Conservation (phyloP, 73 alveolate species). For the Paramecium tetraurelia region DNA sequence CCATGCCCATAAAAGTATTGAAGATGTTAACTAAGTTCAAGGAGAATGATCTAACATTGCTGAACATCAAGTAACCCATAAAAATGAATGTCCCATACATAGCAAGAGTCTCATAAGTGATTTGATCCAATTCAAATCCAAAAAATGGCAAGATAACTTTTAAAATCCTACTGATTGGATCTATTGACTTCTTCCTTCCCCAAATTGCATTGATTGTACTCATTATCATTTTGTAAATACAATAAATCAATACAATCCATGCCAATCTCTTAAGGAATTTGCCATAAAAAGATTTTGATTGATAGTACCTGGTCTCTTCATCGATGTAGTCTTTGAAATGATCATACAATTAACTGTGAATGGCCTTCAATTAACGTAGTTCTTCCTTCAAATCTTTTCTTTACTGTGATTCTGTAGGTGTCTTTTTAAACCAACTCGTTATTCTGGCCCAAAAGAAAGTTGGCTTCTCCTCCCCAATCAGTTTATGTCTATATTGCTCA, state of each 20-base stretch:
- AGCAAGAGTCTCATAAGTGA: constrained; percentile 48
- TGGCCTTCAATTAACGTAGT: neutral
- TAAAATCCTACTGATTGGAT: constrained; percentile 58
- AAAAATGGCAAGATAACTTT: constrained; percentile 57
- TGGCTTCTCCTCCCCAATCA: neutral
- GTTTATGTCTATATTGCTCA: neutral
- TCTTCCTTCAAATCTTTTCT: constrained; percentile 35
- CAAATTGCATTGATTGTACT: constrained; percentile 25
- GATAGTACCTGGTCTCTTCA: neutral
- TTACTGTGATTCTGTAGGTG: neutral
- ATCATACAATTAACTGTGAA: constrained; percentile 27
- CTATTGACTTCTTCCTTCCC: constrained; percentile 63
- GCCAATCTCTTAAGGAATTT: constrained; percentile 27
- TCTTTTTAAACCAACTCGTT: neutral
- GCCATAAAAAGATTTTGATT: constrained; percentile 10
- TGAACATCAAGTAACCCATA: constrained; percentile 59
- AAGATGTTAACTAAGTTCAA: constrained; percentile 43
- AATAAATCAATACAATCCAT: constrained; percentile 37
- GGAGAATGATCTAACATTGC: constrained; percentile 58
- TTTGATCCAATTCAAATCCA: constrained; percentile 51
- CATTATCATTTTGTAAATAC: constrained; percentile 46
- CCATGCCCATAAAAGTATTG: constrained; percentile 53
- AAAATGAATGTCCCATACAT: constrained; percentile 56
- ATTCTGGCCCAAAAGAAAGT: neutral
- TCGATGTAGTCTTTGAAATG: neutral